Evolutionary conservation across 2,329 filamentous ascomycete genomes (phyloP).

Genomic region (Arthrinium puccinioides): DNA sequence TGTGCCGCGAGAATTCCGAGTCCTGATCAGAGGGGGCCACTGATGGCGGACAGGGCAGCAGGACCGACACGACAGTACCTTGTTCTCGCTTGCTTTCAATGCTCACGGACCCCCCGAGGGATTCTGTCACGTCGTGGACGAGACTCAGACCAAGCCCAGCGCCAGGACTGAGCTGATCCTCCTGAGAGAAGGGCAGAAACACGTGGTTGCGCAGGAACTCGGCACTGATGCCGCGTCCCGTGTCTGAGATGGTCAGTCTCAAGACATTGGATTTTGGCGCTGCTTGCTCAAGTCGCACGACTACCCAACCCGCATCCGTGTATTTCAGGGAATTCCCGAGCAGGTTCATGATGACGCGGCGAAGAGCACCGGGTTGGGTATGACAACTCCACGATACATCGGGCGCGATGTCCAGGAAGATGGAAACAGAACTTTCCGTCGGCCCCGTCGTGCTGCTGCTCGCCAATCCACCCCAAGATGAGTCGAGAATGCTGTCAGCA

Average conservation of each 20-base stretch:
- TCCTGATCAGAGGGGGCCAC: neutral
- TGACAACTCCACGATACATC: constrained; percentile 42
- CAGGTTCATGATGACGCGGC: constrained; percentile 53
- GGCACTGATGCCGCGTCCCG: constrained; percentile 53
- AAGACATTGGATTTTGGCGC: neutral
- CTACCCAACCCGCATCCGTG: constrained; percentile 29
- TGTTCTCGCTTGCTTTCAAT: neutral
- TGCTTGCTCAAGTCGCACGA: constrained; percentile 1
- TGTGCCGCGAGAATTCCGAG: neutral
- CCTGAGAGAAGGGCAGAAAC: constrained; percentile 54
- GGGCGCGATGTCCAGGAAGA: constrained; percentile 43
- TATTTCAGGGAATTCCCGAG: constrained; percentile 57
- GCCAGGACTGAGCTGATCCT: constrained; percentile 48
- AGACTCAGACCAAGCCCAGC: constrained; percentile 55
- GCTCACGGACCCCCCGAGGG: neutral
- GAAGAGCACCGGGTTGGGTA: constrained; percentile 40
- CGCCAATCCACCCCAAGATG: too few species aligned
- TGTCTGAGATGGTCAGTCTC: constrained; percentile 39
- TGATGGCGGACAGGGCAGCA: neutral
- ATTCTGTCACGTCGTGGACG: constrained; percentile 29
- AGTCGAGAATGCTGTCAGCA: neutral
- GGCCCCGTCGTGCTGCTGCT: neutral
- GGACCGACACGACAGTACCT: neutral
- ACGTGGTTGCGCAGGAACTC: constrained; percentile 50
- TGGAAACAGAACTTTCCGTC: constrained; percentile 19